Evolutionary conservation across 1,139 yeast genomes (phyloP).

Genomic region (Trichomonascaceae sp.): DNA sequence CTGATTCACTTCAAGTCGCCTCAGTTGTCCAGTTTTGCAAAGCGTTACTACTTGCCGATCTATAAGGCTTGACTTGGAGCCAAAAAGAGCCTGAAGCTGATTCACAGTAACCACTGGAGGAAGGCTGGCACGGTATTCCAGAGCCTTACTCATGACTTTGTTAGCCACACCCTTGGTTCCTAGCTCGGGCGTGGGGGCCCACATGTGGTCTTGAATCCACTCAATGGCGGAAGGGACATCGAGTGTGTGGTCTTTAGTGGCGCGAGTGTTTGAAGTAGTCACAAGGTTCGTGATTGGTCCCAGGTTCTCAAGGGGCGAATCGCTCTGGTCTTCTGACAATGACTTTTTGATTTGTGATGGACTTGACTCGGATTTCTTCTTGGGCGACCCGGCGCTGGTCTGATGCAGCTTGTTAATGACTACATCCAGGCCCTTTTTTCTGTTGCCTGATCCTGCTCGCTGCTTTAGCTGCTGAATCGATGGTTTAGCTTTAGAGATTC

Average conservation of each 20-base stretch:
- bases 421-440: too few relatives aligned
- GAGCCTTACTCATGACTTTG: conserved; percentile 14
- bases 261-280: conserved; percentile 16
- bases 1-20: conserved; percentile 25
- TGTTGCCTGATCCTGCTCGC: too few relatives aligned
- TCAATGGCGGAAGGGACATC: conserved; percentile 14
- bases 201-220: conserved; percentile 16
- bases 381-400: too few relatives aligned
- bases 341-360: conserved; percentile 21
- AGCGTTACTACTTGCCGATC: conserved; percentile 28
- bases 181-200: conserved; percentile 20
- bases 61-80: conserved; percentile 30
- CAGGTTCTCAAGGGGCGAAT: conserved; percentile 10
- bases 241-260: conserved; percentile 11
- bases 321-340: conserved; percentile 14
- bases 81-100: conserved; percentile 32
- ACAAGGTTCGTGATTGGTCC: conserved; percentile 9
- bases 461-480: too few relatives aligned
- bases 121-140: conserved; percentile 16
- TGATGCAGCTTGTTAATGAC: too few relatives aligned
- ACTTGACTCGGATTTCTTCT: conserved; percentile 9
- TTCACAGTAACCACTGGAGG: conserved; percentile 29
- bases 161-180: conserved; percentile 18
- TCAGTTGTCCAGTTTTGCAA: conserved; percentile 19
- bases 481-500: conserved; percentile 5